Evolutionary conservation across 108 stramenopile species (phyloP).

Genomic region (Skeletonema costatum): DNA sequence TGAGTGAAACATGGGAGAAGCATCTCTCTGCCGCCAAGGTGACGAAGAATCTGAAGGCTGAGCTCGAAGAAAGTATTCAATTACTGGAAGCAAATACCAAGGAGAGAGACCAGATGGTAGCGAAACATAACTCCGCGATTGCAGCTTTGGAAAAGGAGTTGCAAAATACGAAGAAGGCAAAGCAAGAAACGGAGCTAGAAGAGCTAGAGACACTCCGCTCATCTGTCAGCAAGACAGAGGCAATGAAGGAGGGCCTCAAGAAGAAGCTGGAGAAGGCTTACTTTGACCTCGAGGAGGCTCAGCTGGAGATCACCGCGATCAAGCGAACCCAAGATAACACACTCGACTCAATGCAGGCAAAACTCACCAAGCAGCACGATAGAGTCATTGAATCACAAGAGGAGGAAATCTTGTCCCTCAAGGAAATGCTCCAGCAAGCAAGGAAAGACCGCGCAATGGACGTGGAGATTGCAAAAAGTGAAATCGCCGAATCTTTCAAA

Average conservation of each 20-base stretch:
- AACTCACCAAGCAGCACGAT: conserved; percentile 19
- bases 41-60: conserved; percentile 21
- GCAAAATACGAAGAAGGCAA: conserved; percentile 1
- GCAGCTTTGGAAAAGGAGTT: conserved; percentile 23
- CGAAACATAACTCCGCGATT: conserved; percentile 11
- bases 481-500: conserved; percentile 50
- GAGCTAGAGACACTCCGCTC: conserved; percentile 20
- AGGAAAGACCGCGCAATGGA: conserved; percentile 12
- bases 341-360: conserved; percentile 5
- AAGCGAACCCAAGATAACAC: conserved; percentile 24
- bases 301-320: conserved; percentile 21
- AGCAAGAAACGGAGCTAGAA: conserved; percentile 5
- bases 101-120: conserved; percentile 22
- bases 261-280: conserved; percentile 42
- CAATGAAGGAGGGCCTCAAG: conserved; percentile 37
- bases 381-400: conserved; percentile 28
- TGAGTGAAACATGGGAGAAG: conserved; percentile 39
- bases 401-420: conserved; percentile 22
- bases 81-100: conserved; percentile 21
- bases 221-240: conserved; percentile 21
- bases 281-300: conserved; percentile 34
- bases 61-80: conserved; percentile 16
- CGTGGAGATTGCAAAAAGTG: conserved; percentile 28
- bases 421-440: conserved; percentile 15
- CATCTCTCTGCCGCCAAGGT: conserved; percentile 6